Evolutionary conservation across 2,329 filamentous ascomycete species (phyloP), one percentile per base, ranked within the genome.

Genomic region (Talaromyces amestolkiae): DNA sequence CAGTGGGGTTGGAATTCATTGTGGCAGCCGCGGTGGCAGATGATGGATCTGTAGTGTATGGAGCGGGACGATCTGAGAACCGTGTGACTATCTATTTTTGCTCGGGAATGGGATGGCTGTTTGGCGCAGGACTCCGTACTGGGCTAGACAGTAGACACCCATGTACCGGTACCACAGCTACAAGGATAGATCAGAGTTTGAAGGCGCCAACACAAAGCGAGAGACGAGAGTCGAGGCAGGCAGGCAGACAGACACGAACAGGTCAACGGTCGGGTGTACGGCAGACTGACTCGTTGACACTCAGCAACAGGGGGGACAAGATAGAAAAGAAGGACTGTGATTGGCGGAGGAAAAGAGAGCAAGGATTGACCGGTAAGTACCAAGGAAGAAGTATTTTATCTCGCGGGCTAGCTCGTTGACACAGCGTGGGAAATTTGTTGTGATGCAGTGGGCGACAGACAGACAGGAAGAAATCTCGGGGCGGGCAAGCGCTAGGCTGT

Each of bases 1-100:
- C 72, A 58, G 72, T 63, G 68, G 71, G 67, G 69, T 74, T 74
- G 65, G 72, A 69, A 69, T 74, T 73, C 73, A 75, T 75, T 65
- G 65, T 27, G 27, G 27, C 27, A 27, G 27, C 27, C 27, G 27
- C 27, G 27, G 27, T 58, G 24, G 37, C 61, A 59, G 56, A 35
- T 41, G 37, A 19, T 59, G 22, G 24, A 41, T 31, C 41, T 41
- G 35, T 11, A 27, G 37, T 27, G 59, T 13, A 27, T 19, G 45
- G 35, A 63, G 51, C 37, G 39, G 39, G 56, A 59, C 56, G 56
- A 59, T 59, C 56, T 39, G 53, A 24, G 31, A 54, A 27, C 13
- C 24, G 51, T 24, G n/a, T 37, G 51, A 54, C 51, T 17, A 13
- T 60, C 27, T 60, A 24, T 47, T 19, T 56, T 45, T 53, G 49